Evolutionary conservation across 2,329 filamentous ascomycete genomes (phyloP).

Genomic region (Phialophora expanda): DNA sequence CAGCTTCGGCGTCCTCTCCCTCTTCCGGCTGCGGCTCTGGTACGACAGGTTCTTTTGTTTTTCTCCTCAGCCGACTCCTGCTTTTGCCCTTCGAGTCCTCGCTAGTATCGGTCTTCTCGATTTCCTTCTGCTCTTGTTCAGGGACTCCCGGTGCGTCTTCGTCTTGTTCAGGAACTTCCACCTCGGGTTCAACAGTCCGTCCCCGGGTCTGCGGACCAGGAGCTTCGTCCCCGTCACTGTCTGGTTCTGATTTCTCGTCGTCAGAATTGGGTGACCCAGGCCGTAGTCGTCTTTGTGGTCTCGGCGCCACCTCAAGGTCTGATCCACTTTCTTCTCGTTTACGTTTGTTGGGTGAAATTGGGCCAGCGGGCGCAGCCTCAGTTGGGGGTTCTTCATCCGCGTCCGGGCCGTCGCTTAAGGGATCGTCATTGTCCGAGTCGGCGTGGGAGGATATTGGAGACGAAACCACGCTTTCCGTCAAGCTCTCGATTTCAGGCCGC

Average conservation of each 20-base stretch:
- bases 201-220: conserved; percentile 41
- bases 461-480: conserved; percentile 45
- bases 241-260: conserved; percentile 41
- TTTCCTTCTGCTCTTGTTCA: conserved; percentile 45
- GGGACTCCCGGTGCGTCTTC: conserved; percentile 59
- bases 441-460: conserved; percentile 37
- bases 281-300: conserved; percentile 48
- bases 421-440: conserved; percentile 36
- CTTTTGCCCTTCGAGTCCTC: conserved; percentile 57
- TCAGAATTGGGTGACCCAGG: conserved; percentile 45
- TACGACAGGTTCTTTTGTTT: conserved; percentile 48
- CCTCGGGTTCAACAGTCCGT: conserved; percentile 43
- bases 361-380: conserved; percentile 13
- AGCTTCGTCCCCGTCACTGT: conserved; percentile 38
- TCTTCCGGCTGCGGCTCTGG: conserved; percentile 52
- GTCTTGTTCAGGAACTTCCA: conserved; percentile 43
- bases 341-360: conserved; percentile 43
- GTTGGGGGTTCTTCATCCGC: conserved; percentile 37
- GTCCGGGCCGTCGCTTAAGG: conserved; percentile 35
- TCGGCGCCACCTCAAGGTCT: conserved; percentile 37
- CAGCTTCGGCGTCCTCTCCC: conserved; percentile 56
- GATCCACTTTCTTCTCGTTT: conserved; percentile 41
- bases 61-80: conserved; percentile 50
- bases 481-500: conserved; percentile 42
- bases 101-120: conserved; percentile 67